phyloP scores from a whole-genome alignment of 345 rosid genomes.

The Citrus sinensis region DVS_A1.0 CM039162.1:27544501-27545000 shows the following conservation, averaged over 20 bases:
- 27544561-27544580: constrained; percentile 11
- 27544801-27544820: too few species aligned
- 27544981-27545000: too few species aligned
- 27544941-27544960: too few species aligned
- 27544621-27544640: constrained; percentile 88
- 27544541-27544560: constrained; percentile 72
- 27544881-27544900: too few species aligned
- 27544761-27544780: too few species aligned
- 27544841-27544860: too few species aligned
- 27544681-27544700: background rate
- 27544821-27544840: too few species aligned
- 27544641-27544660: constrained; percentile 71
- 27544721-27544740: background rate
- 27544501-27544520: constrained; percentile 36
- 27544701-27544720: background rate
- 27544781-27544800: too few species aligned
- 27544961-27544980: too few species aligned
- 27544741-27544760: background rate
- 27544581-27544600: constrained; percentile 67
- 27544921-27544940: too few species aligned
- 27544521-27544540: constrained; percentile 68
- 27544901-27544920: too few species aligned
- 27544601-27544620: constrained; percentile 39
- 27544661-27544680: constrained; percentile 4
- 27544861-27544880: too few species aligned